Conservation (phyloP, 1,139 yeast species). For the Wickerhamomyces sp. region DNA sequence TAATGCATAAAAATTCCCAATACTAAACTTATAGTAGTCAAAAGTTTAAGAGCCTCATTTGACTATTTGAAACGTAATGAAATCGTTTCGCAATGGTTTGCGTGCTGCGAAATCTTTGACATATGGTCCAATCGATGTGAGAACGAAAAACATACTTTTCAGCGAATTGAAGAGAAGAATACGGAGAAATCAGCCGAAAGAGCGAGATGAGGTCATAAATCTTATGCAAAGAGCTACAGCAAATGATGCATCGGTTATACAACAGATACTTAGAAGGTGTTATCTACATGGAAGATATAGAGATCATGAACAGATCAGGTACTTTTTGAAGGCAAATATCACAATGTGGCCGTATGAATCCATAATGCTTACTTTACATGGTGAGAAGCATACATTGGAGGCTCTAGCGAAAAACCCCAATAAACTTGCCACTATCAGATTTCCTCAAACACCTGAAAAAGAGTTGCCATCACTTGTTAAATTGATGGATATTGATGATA, state of each 20-base stretch:
- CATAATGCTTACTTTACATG: constrained; percentile 7
- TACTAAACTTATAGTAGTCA: too few relatives aligned
- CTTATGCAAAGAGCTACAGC: constrained; percentile 2
- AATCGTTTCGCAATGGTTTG: too few relatives aligned
- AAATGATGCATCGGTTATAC: constrained; percentile 10
- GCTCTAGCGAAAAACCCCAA: constrained; percentile 5
- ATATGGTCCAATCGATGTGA: constrained; percentile 14
- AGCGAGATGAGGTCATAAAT: constrained; percentile 7
- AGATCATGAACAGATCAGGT: constrained; percentile 16
- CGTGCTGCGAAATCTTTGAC: constrained; percentile 15
- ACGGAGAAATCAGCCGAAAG: constrained; percentile 16
- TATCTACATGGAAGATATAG: constrained; percentile 17
- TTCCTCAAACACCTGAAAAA: constrained; percentile 11
- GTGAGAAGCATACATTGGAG: constrained; percentile 9
- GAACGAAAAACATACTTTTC: constrained; percentile 13
- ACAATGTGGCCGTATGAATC: constrained; percentile 20
- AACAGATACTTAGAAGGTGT: constrained; percentile 13
- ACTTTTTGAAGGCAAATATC: constrained; percentile 16
- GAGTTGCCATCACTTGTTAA: constrained; percentile 8
- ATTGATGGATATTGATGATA: not conserved
- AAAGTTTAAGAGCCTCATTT: too few relatives aligned
- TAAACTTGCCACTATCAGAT: constrained; percentile 2
- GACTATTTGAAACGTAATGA: too few relatives aligned
- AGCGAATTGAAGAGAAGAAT: constrained; percentile 16
- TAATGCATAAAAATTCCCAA: too few relatives aligned